Evolutionary conservation across 345 rosid species (phyloP), one percentile per base, ranked within the genome.

Genomic region (Streptanthus diversifolius): DNA sequence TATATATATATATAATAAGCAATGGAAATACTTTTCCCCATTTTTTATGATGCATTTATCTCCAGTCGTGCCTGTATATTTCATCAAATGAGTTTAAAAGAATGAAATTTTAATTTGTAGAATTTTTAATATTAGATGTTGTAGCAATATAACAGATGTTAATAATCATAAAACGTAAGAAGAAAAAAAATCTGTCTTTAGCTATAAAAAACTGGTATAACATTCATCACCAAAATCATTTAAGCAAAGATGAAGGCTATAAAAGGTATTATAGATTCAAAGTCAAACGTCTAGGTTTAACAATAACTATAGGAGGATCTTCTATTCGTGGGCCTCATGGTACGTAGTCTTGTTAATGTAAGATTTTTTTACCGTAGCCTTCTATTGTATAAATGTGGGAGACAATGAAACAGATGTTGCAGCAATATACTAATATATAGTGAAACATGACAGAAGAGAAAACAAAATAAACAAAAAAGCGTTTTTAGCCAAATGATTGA

Each of bases 201-300:
- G n/a, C n/a, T n/a, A n/a, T n/a, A n/a, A n/a, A n/a, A n/a, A n/a
- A n/a, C n/a, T n/a, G n/a, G n/a, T n/a, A n/a, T n/a, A n/a, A n/a
- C n/a, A n/a, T n/a, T n/a, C n/a, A 29, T 29, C 32, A 25, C 32
- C 32, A 29, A 9, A 35, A 35, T 2, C 39, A 35, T 35, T 9
- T 35, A 35, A 35, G n/a, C 61, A 52, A 52, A 10, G 27, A 53
- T 35, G 9, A 53, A 53, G 19, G 14, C 4, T 39, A n/a, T n/a
- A 12, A 8, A 40, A 15, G 33, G 49, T 61, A 55, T 24, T 33
- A n/a, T n/a, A 17, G 53, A 32, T 41, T 52, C 13, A 74, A 79
- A 71, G n/a, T n/a, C n/a, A 6, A 37, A 76, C 0, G 78, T 80
- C 79, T 75, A 75, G 57, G 32, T 5, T 63, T 63, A 22, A 67